A percentile compares a stretch with the other conserved stretches of the same genome.
Evolutionary conservation across 768 basidiomycete species (phyloP).

Genomic region (Paxillus ammoniavirescens): DNA sequence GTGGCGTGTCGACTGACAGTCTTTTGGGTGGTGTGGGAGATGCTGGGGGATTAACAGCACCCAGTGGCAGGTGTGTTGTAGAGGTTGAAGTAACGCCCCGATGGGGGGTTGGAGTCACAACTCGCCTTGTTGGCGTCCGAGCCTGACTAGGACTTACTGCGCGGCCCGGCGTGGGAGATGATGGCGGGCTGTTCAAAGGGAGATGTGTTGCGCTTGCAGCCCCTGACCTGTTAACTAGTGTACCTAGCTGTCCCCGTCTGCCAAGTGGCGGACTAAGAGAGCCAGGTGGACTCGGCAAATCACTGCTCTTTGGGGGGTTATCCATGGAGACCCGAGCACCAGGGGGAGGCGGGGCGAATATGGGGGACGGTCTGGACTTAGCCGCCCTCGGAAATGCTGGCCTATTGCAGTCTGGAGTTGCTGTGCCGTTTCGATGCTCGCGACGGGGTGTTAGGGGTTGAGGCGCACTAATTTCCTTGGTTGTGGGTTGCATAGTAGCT

Average conservation of each 20-base stretch:
- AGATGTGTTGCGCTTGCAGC: slow-evolving; percentile 42
- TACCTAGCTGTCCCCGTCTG: slow-evolving; percentile 35
- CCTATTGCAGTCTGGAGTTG: slow-evolving; percentile 25
- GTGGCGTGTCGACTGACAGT: slow-evolving; percentile 24
- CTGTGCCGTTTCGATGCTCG: slow-evolving; percentile 22
- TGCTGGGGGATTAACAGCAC: slow-evolving; percentile 19
- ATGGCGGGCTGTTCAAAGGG: slow-evolving; percentile 37
- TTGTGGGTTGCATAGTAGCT: slow-evolving; percentile 34
- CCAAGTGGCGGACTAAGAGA: slow-evolving; percentile 46
- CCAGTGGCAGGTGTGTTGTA: slow-evolving; percentile 49
- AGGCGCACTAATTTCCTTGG: slow-evolving; percentile 42
- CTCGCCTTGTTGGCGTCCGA: slow-evolving; percentile 40
- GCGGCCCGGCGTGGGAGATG: slow-evolving; percentile 39
- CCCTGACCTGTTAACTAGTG: slow-evolving; percentile 34
- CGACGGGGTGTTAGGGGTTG: slow-evolving; percentile 36
- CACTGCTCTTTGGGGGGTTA: slow-evolving; percentile 35
- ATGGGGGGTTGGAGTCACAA: slow-evolving; percentile 37
- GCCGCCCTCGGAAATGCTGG: slow-evolving; percentile 31
- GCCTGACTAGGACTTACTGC: slow-evolving; percentile 42
- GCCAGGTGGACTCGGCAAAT: slow-evolving; percentile 44
- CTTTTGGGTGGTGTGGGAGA: slow-evolving; percentile 31
- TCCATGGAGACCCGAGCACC: slow-evolving; percentile 33
- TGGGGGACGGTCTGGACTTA: slow-evolving; percentile 33
- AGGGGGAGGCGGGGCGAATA: slow-evolving; percentile 28
- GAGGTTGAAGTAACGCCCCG: slow-evolving; percentile 49